phyloP scores from a whole-genome alignment of 139 green algal genomes.

The Chlamydomonas incerta region DNA sequence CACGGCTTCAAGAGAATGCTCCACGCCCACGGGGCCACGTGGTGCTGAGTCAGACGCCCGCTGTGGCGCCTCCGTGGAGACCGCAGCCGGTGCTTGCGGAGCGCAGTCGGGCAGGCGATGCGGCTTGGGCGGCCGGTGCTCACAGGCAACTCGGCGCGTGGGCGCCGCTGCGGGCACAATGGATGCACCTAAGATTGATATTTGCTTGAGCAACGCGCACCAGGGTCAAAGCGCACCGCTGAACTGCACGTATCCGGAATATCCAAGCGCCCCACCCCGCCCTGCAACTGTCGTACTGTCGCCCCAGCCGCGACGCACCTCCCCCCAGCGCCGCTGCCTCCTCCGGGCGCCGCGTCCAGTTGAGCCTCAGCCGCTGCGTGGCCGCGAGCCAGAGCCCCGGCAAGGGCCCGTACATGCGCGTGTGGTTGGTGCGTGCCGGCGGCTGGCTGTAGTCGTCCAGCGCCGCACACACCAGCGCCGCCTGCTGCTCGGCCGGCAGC shows the following conservation, averaged over 20 bases:
- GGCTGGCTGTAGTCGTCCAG: slow-evolving; percentile 61
- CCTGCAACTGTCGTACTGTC: too few relatives aligned
- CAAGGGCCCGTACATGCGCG: slow-evolving; percentile 11
- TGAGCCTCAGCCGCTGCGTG: slow-evolving; percentile 29
- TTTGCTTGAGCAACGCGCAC: too few relatives aligned
- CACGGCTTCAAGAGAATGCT: too few relatives aligned
- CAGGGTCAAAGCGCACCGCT: too few relatives aligned
- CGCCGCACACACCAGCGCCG: slow-evolving; percentile 51
- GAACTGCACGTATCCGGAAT: too few relatives aligned
- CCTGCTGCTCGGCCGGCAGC: slow-evolving; percentile 47
- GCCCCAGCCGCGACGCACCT: too few relatives aligned
- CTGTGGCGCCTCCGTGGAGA: too few relatives aligned
- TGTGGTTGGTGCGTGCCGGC: slow-evolving; percentile 74
- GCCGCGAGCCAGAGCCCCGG: slow-evolving; percentile 66
- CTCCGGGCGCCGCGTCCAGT: not conserved
- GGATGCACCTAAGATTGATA: too few relatives aligned
- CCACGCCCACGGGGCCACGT: too few relatives aligned
- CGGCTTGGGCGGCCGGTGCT: not conserved
- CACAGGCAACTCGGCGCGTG: not conserved
- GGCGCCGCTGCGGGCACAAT: not conserved
- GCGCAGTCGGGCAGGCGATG: not conserved
- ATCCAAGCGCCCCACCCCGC: too few relatives aligned
- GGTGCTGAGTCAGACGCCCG: too few relatives aligned
- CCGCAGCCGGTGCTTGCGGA: not conserved
- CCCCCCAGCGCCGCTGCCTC: not conserved